Evolutionary conservation across 345 rosid species (phyloP).

Genomic region (Eucalyptus fibrosa): DNA sequence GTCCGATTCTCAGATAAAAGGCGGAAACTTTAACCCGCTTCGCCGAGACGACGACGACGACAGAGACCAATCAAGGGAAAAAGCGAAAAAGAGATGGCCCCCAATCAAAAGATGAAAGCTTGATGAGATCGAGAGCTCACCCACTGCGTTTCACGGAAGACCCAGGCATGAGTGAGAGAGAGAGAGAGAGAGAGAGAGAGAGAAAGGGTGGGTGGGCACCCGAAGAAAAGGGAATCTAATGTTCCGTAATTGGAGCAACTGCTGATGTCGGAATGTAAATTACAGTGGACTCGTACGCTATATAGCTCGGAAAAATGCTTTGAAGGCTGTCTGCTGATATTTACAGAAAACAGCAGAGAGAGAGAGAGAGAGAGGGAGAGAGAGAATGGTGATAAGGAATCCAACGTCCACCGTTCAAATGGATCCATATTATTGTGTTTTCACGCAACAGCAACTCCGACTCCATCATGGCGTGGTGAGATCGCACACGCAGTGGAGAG

Average conservation of each 20-base stretch:
- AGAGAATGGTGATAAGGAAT: neutral
- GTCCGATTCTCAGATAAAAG: neutral
- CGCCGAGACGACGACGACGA: neutral
- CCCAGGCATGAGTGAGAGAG: neutral
- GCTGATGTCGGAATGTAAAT: neutral
- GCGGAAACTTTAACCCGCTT: neutral
- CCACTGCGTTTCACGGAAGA: neutral
- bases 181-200: neutral
- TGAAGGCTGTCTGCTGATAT: neutral
- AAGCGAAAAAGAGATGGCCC: neutral
- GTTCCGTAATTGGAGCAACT: neutral
- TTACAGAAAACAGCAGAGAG: neutral
- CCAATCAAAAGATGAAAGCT: neutral
- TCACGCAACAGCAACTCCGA: neutral
- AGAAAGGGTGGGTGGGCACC: neutral
- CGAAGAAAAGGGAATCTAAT: neutral
- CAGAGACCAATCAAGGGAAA: neutral
- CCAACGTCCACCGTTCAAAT: neutral
- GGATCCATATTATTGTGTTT: neutral
- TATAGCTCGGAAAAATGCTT: neutral
- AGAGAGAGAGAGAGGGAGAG: neutral
- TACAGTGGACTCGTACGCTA: neutral
- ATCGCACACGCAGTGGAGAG: neutral
- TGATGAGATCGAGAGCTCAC: neutral
- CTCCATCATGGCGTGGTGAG: neutral